Conservation (phyloP, 2,329 filamentous ascomycete genomes). For the Cordyceps militaris region DNA sequence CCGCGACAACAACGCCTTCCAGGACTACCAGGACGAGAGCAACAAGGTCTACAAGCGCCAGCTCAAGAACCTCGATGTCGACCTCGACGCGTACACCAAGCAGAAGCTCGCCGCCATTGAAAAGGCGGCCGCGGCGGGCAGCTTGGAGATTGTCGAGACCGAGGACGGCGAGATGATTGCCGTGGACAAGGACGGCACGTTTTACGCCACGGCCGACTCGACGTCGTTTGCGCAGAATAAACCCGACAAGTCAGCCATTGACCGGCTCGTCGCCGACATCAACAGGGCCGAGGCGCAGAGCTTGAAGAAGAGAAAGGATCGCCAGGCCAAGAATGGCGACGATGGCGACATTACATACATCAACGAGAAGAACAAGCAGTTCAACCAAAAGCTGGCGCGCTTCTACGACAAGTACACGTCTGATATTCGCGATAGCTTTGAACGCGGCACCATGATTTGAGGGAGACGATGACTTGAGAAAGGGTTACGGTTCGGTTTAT, state of each 20-base stretch:
- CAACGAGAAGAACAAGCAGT: constrained; percentile 99
- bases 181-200: constrained; percentile 82
- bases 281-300: constrained; percentile 81
- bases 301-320: constrained; percentile 77
- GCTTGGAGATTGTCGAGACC: constrained; percentile 91
- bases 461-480: constrained; percentile 83
- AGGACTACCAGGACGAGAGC: constrained; percentile 80
- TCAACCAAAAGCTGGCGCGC: constrained; percentile 91
- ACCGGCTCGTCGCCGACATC: constrained; percentile 79
- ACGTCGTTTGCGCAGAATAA: constrained; percentile 77
- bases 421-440: constrained; percentile 95
- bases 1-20: constrained; percentile 80
- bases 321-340: constrained; percentile 70
- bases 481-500: constrained; percentile 13
- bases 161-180: constrained; percentile 90
- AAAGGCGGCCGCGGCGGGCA: constrained; percentile 73
- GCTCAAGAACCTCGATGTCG: constrained; percentile 65
- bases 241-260: constrained; percentile 79
- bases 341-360: constrained; percentile 95
- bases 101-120: constrained; percentile 82
- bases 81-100: constrained; percentile 77
- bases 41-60: constrained; percentile 93
- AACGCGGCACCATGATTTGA: constrained; percentile 96
- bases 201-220: constrained; percentile 83
- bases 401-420: constrained; percentile 99